These are phyloP conservation scores for Vachellia collinsii DNA, from an alignment of 306 rosid genomes.

Conservation along the genomic window DNA sequence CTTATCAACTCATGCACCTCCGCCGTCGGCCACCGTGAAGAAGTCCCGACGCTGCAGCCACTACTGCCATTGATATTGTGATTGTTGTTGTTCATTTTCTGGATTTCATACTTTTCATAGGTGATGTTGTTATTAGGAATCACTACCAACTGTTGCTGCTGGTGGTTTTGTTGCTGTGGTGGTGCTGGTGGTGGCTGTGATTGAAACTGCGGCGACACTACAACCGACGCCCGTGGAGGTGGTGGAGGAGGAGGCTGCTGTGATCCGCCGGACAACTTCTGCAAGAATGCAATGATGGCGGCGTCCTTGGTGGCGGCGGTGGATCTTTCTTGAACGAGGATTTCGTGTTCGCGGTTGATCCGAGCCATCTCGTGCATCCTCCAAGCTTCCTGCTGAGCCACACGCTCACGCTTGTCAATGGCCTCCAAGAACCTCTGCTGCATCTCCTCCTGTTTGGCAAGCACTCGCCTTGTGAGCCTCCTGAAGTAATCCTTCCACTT, in stretches of 20 bases:
- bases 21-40: constrained; percentile 55
- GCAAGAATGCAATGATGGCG: constrained; percentile 67
- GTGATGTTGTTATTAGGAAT: not conserved
- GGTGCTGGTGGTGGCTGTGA: not conserved
- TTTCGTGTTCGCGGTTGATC: constrained; percentile 63
- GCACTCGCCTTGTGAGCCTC: constrained; percentile 60
- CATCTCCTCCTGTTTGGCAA: constrained; percentile 79
- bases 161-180: not conserved
- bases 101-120: constrained; percentile 24
- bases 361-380: constrained; percentile 68
- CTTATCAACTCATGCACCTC: constrained; percentile 76
- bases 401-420: constrained; percentile 66
- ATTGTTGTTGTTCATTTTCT: constrained; percentile 29
- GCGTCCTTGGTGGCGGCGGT: constrained; percentile 70
- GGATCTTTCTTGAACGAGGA: constrained; percentile 73
- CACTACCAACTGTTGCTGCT: not conserved
- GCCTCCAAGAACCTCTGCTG: constrained; percentile 74
- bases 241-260: not conserved
- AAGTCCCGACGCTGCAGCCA: not conserved
- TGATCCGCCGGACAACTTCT: constrained; percentile 44
- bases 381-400: constrained; percentile 69
- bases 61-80: not conserved
- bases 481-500: constrained; percentile 85
- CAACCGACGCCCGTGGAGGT: not conserved
- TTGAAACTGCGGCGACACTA: not conserved